A percentile compares a stretch with the other conserved stretches of the same genome.
Evolutionary conservation across 2,329 filamentous ascomycete species (phyloP).

Genomic region (Diaporthe capsici): DNA sequence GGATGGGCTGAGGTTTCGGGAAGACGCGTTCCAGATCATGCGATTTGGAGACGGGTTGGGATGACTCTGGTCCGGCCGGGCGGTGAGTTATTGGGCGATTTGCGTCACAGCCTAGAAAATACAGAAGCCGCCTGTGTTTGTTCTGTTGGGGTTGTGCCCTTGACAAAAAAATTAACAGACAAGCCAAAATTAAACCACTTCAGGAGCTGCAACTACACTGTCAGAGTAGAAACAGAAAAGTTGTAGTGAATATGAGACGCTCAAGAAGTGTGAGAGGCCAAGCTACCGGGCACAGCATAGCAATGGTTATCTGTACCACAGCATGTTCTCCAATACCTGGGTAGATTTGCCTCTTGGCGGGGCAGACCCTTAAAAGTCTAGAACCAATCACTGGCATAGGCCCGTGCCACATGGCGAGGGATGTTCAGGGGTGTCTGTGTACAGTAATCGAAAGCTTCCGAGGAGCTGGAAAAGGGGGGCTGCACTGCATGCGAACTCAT

Average conservation of each 20-base stretch:
- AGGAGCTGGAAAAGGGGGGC: conserved; percentile 28
- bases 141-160: neutral
- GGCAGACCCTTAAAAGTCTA: conserved; percentile 32
- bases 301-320: neutral
- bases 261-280: neutral
- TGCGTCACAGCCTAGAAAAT: conserved; percentile 20
- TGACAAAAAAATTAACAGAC: neutral
- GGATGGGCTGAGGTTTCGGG: conserved; percentile 38
- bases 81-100: conserved; percentile 24
- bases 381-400: conserved; percentile 34
- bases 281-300: neutral
- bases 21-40: conserved; percentile 40
- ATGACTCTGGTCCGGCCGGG: conserved; percentile 36
- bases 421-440: neutral
- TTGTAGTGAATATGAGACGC: neutral
- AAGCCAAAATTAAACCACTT: neutral
- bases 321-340: neutral
- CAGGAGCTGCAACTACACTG: neutral
- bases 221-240: neutral
- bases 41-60: conserved; percentile 38
- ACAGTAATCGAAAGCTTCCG: conserved; percentile 24
- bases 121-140: neutral
- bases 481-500: conserved; percentile 17
- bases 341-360: conserved; percentile 24
- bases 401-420: conserved; percentile 21